Conservation (phyloP, 257 asterid genomes). For the Thymus quinquecostatus region DNA sequence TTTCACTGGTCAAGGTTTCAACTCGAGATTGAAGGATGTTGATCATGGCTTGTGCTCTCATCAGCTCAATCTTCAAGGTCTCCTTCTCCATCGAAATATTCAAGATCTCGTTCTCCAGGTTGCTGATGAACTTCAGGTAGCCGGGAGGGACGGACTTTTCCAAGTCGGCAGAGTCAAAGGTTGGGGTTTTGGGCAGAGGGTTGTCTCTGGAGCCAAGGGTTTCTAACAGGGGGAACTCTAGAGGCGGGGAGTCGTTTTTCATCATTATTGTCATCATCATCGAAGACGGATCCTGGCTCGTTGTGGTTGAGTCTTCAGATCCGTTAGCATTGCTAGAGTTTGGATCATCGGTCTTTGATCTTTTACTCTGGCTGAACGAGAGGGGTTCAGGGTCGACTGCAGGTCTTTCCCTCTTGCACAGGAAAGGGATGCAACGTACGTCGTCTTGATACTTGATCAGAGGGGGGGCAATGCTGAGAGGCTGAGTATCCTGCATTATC, state of each 20-base stretch:
- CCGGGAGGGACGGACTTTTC: constrained; percentile 94
- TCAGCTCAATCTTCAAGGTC: constrained; percentile 81
- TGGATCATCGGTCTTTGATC: constrained; percentile 73
- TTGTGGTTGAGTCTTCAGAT: constrained; percentile 87
- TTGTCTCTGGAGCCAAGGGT: constrained; percentile 57
- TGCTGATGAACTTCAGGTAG: constrained; percentile 75
- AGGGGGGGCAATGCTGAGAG: constrained; percentile 55
- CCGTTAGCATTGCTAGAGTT: constrained; percentile 82
- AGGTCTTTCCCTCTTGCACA: constrained; percentile 76
- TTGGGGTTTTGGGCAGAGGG: constrained; percentile 40
- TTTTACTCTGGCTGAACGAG: constrained; percentile 57
- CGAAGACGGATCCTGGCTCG: constrained; percentile 64
- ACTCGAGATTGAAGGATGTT: constrained; percentile 77
- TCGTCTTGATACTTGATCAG: constrained; percentile 41
- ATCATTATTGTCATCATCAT: constrained; percentile 68
- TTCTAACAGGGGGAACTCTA: constrained; percentile 64
- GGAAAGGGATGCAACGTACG: constrained; percentile 45
- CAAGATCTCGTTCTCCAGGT: constrained; percentile 76
- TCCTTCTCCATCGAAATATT: constrained; percentile 87
- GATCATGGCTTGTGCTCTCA: constrained; percentile 96
- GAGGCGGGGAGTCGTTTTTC: constrained; percentile 55
- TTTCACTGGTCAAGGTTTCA: constrained; percentile 60
- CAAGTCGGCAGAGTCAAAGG: constrained; percentile 74
- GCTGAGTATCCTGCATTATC: constrained; percentile 46
- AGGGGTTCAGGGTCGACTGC: constrained; percentile 57